Evolutionary conservation across 2,329 filamentous ascomycete species (phyloP).

Genomic region (Talaromyces atroroseus): DNA sequence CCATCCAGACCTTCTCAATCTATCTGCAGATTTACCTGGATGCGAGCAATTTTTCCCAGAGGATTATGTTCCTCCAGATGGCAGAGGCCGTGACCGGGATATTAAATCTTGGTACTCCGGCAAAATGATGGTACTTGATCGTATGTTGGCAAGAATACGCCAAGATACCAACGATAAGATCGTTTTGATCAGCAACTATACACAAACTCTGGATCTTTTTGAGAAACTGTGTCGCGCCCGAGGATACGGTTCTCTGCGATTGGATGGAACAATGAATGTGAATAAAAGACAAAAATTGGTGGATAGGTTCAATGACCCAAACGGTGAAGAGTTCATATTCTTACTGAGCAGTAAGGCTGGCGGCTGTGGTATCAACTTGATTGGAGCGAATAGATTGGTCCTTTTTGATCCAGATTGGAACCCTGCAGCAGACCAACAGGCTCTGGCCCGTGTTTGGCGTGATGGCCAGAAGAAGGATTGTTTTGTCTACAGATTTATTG

Average conservation of each 20-base stretch:
- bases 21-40: conserved; percentile 78
- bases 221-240: conserved; percentile 82
- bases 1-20: conserved; percentile 84
- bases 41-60: conserved; percentile 75
- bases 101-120: conserved; percentile 94
- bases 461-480: conserved; percentile 99
- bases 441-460: conserved; percentile 94
- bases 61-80: conserved; percentile 83
- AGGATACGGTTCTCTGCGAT: conserved; percentile 76
- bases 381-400: conserved; percentile 88
- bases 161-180: conserved; percentile 99
- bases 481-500: conserved; percentile 99
- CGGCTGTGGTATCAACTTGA: conserved; percentile 91
- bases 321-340: conserved; percentile 87
- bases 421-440: conserved; percentile 93
- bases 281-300: conserved; percentile 96
- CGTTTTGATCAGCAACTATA: conserved; percentile 97
- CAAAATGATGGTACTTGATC: conserved; percentile 96
- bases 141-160: conserved; percentile 92
- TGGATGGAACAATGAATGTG: conserved; percentile 97
- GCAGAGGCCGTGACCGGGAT: conserved; percentile 82
- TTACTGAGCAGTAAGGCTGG: conserved; percentile 95
- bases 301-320: conserved; percentile 93
- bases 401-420: conserved; percentile 99
- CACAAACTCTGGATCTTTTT: conserved; percentile 90